Evolutionary conservation across 148 eudicot species (phyloP), one percentile per base, ranked within the genome.

Genomic region (Polygonum maritimum): DNA sequence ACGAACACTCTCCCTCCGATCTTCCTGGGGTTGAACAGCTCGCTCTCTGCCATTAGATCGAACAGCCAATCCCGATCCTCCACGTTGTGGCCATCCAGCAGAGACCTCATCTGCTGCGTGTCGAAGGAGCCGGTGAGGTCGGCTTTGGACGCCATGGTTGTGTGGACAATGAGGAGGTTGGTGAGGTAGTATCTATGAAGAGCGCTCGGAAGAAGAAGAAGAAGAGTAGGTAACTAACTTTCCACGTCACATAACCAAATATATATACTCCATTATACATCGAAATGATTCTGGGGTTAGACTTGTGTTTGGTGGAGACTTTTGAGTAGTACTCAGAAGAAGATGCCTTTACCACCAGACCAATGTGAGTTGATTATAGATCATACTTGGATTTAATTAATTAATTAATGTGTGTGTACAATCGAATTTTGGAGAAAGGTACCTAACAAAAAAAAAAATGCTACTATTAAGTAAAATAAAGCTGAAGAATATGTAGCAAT

Each of bases 61-160:
- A 80, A 94, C 3, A 94, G 81, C 89, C 89, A 88, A 71, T 94
- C 96, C 1, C 95, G 84, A 15, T 90, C 90, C 35, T 79, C 76
- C 79, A 92, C 33, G 82, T 92, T 75, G 86, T 94, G 95, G 22
- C 77, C 85, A 73, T 94, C 98, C 19, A 90, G 19, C 2, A 92
- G 79, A 39, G 81, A 71, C n/a, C 97, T 86, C 90, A 94, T 85
- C 33, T 71, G 21, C 0, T 51, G 69, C 11, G 82, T 75, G 81
- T 85, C 84, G 86, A 92, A 91, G 0, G 55, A 51, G 65, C 1
- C 33, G 67, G 67, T 4, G 67, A 58, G 67, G 4, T 88, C 87
- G 14, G 33, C 71, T 83, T 89, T 62, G 80, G 73, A 67, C 88
- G 78, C 75, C 93, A 88, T 69, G 86, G 80, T 0, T 35, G 69